Evolutionary conservation across 2,329 filamentous ascomycete genomes (phyloP).

Genomic region (Cladorrhinum sp.): DNA sequence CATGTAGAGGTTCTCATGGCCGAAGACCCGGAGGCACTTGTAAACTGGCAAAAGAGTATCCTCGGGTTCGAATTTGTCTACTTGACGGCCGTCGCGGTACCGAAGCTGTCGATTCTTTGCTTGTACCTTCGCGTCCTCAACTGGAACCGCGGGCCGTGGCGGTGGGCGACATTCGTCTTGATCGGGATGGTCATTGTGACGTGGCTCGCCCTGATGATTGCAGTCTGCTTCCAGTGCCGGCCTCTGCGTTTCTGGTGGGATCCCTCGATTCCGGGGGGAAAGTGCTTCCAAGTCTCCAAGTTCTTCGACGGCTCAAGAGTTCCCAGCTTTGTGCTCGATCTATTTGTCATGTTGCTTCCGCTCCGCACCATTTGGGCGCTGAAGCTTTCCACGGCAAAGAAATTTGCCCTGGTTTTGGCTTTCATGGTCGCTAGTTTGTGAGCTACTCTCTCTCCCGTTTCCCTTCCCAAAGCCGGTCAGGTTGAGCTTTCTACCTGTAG

Average conservation of each 20-base stretch:
- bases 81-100: slow-evolving; percentile 29
- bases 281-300: slow-evolving; percentile 26
- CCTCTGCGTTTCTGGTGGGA: slow-evolving; percentile 27
- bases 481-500: too few relatives aligned
- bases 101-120: slow-evolving; percentile 32
- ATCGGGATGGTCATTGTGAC: slow-evolving; percentile 24
- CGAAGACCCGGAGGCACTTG: slow-evolving; percentile 16
- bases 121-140: slow-evolving; percentile 33
- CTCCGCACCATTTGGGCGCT: slow-evolving; percentile 30
- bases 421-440: slow-evolving; percentile 31
- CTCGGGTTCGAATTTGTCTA: slow-evolving; percentile 31
- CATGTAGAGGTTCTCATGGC: slow-evolving; percentile 23
- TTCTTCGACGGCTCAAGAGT: slow-evolving; percentile 31
- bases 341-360: slow-evolving; percentile 29
- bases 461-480: too few relatives aligned
- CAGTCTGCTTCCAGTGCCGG: slow-evolving; percentile 26
- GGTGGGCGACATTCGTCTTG: slow-evolving; percentile 19
- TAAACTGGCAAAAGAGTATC: slow-evolving; percentile 27
- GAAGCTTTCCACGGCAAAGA: slow-evolving; percentile 27
- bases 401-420: slow-evolving; percentile 27
- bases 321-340: slow-evolving; percentile 28
- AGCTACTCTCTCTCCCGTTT: too few relatives aligned
- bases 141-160: slow-evolving; percentile 25
- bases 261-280: slow-evolving; percentile 7
- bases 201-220: slow-evolving; percentile 25